Conservation (phyloP, 1,284 basidiomycete species). For the Leccinum fallax region DNA sequence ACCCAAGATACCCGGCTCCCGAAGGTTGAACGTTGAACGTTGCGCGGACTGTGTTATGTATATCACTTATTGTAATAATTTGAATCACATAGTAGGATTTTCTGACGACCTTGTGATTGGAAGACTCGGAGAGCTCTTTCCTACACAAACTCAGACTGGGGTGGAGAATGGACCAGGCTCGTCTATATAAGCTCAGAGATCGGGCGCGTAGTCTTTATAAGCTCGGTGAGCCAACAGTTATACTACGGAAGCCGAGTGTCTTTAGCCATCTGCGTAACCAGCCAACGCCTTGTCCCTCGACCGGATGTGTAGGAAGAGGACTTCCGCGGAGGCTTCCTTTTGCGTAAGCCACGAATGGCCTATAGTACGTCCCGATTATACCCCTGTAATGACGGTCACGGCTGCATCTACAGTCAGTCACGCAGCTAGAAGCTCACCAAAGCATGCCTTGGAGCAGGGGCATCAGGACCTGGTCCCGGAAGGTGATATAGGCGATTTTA, state of each 20-base stretch:
- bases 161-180: not conserved
- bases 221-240: slow-evolving; percentile 31
- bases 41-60: not conserved
- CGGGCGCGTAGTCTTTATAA: slow-evolving; percentile 15
- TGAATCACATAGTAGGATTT: not conserved
- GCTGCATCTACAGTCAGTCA: not conserved
- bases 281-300: slow-evolving; percentile 46
- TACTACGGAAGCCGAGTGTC: slow-evolving; percentile 36
- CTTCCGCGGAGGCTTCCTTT: slow-evolving; percentile 24
- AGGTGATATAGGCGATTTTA: slow-evolving; percentile 61
- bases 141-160: not conserved
- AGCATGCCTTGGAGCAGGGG: slow-evolving; percentile 71
- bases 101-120: no score
- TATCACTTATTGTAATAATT: not conserved
- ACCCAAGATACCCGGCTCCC: not conserved
- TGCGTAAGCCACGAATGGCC: slow-evolving; percentile 34
- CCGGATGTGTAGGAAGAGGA: slow-evolving; percentile 13
- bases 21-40: not conserved
- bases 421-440: slow-evolving; percentile 46
- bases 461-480: slow-evolving; percentile 67
- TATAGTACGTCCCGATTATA: slow-evolving; percentile 37
- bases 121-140: not conserved
- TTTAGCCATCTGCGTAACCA: slow-evolving; percentile 47
- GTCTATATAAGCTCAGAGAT: not conserved
- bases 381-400: slow-evolving; percentile 31